Evolutionary conservation across 192 early-diverging fungal species (phyloP), one percentile per base, ranked within the genome.

Genomic region (Paraglomus brasilianum): DNA sequence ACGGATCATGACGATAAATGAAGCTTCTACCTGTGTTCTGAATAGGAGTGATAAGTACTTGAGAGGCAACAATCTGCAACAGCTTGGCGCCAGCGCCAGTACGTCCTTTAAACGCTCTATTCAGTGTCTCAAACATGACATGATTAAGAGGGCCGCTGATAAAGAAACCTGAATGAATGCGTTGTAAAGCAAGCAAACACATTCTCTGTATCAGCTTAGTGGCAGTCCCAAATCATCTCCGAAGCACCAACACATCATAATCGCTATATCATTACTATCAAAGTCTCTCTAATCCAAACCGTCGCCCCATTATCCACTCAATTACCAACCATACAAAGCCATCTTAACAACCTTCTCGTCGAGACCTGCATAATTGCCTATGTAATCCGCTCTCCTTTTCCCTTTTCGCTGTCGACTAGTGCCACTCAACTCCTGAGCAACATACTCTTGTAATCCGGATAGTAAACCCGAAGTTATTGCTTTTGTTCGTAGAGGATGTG

Each of bases 111-210:
- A 94, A 93, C 44, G 87, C 80, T 69, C 82, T 88, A 71, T 89
- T 88, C 74, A 94, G 76, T 47, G 83, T 66, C 53, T 87, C 87
- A 80, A 91, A 96, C 70, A 94, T 73, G 44, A 81, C 81, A 72
- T 96, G 94, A 39, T 86, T 89, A 64, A 96, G 77, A 53, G 94
- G 94, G 11, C 92, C 94, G 57, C 84, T 85, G 69, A 96, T 75
- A 51, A 90, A 77, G 62, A 92, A 78, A 56, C 94, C 88, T 87
- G 60, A 42, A 14, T 30, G 30, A 30, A 30, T 30, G 30, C 3
- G 30, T 30, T 30, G 3, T 3, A 30, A 30, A 43, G n/a, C 13
- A 36, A 60, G 39, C 17, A 13, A 42, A 17, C 58, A 30, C 15
- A 42, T 24, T n/a, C 19, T 8, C 17, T n/a, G 39, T 6, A 17